Evolutionary conservation across 2,329 filamentous ascomycete species (phyloP), one percentile per base, ranked within the genome.

Genomic region (Botrytis byssoidea): DNA sequence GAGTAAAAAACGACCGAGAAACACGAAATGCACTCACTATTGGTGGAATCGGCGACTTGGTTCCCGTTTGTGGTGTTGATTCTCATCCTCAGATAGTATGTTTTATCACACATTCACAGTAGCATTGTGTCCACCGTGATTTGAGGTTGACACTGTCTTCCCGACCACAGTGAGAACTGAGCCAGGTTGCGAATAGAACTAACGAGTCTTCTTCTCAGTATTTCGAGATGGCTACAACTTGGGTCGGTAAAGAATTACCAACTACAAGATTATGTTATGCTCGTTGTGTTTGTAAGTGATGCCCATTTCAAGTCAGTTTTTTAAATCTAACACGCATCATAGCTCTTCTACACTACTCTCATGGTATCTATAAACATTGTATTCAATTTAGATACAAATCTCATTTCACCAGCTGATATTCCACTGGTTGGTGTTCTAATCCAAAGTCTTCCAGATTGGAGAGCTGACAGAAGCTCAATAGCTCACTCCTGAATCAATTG

Each of bases 331-430:
- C 42, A 29, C 22, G 3, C 48, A 55, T 60, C 37, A 55, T 67
- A 86, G 84, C 61, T 79, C 0, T 83, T 83, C 78, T 88, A 89
- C 77, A 90, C 88, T 0, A 79, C 87, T 25, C 80, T 91, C 20
- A 85, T 89, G 73, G 82, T 86, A 37, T 81, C 83, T 12, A 84
- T 90, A 77, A 89, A 89, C 75, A 85, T 90, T 66, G 83, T 88
- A 32, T 83, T 84, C 3, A 82, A 84, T 48, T 88, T 87, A n/a
- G 86, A 85, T 22, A 90, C 86, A 60, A 91, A 91, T 77, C 83
- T 91, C 29, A 88, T 91, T 81, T 83, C 86, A 29, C 84, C 85
- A 0, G 81, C 84, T 25, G 83, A 88, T 42, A 80, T 81, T 0
- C 77, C 80, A 0, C 75, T 79, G 5, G 70, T 72, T 48, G 44